Base-by-base conservation (phyloP, 2,329 filamentous ascomycete species). In the Arthrinium phaeospermum region DNA sequence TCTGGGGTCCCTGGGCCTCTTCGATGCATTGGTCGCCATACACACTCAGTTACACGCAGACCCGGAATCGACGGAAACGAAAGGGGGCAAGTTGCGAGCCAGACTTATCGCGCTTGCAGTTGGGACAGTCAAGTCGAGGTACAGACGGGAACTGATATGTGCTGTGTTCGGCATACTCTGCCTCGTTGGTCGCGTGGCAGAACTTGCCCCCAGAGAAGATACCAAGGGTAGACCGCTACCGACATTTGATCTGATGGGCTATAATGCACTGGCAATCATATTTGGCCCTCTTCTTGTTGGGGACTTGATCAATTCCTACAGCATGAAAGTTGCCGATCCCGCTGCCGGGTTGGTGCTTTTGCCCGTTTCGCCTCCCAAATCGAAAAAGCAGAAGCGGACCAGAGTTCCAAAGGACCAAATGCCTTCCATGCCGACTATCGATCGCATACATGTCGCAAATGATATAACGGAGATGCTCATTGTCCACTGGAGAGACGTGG, bases 61-160 rank as follows among this genome's bases (percentile, higher is more conserved):
- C 61, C 84, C 86, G 0, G 89, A 91, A 73, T 81, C 86, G 69
- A 85, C 84, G 67, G 82, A 84, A 71, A 88, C 87, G 0, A 89
- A 88, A 75, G 85, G 89, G 73, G 87, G 82, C 47, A 89, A 87
- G 74, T 81, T 91, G 19, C 86, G 88, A n/a, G 90, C 90, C 10
- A 85, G 90, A n/a, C 84, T 93, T 4, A 91, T 93, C 74, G 91
- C 91, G 1, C 81, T 93, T 46, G 90, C 90, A 10, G 85, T 93
- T 57, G 85, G 85, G 1, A 88, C 88, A 0, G 81, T 92, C n/a
- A 83, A 84, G 71, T 92, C 90, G 0, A 86, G 86, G 70, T 89
- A 89, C 73, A 86, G 90, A 57, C 85, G 91, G 34, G 89, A 92
- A 67, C 82, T 93, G 4, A 90, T 93, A 61, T 92, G 89, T 74